Evolutionary conservation across 2,329 filamentous ascomycete species (phyloP).

Genomic region (Bipolaris gigantea): DNA sequence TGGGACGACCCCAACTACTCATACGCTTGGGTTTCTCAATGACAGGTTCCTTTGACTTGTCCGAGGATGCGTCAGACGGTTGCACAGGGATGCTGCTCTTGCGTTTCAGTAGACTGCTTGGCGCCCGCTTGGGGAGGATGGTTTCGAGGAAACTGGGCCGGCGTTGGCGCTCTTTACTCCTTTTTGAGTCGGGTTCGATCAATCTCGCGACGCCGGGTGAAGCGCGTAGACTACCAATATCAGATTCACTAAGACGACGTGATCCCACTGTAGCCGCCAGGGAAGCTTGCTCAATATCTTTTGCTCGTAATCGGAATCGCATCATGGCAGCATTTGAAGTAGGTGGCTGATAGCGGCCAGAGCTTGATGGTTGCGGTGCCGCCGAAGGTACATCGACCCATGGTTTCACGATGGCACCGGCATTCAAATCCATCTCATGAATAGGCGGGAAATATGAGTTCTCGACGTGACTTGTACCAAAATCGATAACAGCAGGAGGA

Average conservation of each 20-base stretch:
- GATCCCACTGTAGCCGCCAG: constrained; percentile 71
- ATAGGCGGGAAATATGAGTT: constrained; percentile 38
- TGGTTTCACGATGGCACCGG: constrained; percentile 41
- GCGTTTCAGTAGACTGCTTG: constrained; percentile 54
- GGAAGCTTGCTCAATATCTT: constrained; percentile 57
- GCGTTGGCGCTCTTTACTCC: constrained; percentile 47
- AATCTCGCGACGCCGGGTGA: constrained; percentile 63
- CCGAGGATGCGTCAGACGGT: constrained; percentile 24
- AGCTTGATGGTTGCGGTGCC: constrained; percentile 33
- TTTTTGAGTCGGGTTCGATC: constrained; percentile 54
- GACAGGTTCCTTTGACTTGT: constrained; percentile 37
- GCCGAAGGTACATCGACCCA: constrained; percentile 53
- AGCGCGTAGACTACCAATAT: constrained; percentile 62
- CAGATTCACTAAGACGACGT: constrained; percentile 64
- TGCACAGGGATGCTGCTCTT: constrained; percentile 44
- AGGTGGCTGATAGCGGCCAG: constrained; percentile 51
- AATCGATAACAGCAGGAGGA: constrained; percentile 40
- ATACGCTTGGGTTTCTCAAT: constrained; percentile 45
- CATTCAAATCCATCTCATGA: constrained; percentile 23
- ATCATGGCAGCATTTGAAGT: constrained; percentile 60
- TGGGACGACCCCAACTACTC: constrained; percentile 47
- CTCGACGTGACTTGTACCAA: constrained; percentile 29
- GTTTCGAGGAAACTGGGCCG: constrained; percentile 58
- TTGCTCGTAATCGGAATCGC: constrained; percentile 53
- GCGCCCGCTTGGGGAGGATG: constrained; percentile 47